A percentile compares a stretch with the other conserved stretches of the same genome.
phyloP scores from a whole-genome alignment of 179 eudicot genomes.

The Spergularia azorica region DNA sequence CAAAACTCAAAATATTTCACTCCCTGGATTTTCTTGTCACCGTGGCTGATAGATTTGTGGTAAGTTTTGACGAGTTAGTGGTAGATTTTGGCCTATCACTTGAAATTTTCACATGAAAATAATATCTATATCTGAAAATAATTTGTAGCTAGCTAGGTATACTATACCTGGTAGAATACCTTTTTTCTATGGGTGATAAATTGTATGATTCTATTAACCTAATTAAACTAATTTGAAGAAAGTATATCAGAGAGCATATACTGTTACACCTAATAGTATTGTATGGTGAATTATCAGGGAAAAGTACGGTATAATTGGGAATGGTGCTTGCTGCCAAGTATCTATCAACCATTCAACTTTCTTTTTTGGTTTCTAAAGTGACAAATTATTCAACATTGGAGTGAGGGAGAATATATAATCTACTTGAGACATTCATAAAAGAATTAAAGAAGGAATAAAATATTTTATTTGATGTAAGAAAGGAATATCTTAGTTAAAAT shows the following conservation, averaged over 20 bases:
- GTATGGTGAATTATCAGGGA: not conserved
- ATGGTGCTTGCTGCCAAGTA: constrained; percentile 44
- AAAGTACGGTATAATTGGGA: constrained; percentile 14
- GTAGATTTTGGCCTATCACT: too few species aligned
- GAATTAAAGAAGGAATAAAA: constrained; percentile 40
- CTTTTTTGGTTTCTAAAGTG: constrained; percentile 57
- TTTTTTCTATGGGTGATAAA: constrained; percentile 22
- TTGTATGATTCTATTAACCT: constrained; percentile 17
- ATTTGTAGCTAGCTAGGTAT: too few species aligned
- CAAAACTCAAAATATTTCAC: too few species aligned
- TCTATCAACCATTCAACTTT: constrained; percentile 61
- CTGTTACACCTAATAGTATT: constrained; percentile 13
- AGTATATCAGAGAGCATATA: constrained; percentile 34
- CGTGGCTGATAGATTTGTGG: too few species aligned
- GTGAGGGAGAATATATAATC: constrained; percentile 45
- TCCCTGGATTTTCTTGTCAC: too few species aligned
- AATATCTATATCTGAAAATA: too few species aligned
- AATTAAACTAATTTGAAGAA: constrained; percentile 8
- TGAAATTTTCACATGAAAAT: too few species aligned
- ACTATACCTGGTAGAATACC: not conserved
- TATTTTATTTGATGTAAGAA: constrained; percentile 49
- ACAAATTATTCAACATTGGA: constrained; percentile 33
- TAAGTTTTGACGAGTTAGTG: too few species aligned
- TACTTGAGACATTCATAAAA: constrained; percentile 39
- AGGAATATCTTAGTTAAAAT: constrained; percentile 76